Conservation (phyloP, 2,329 filamentous ascomycete genomes). For the Albophoma yamanashiensis region DNA sequence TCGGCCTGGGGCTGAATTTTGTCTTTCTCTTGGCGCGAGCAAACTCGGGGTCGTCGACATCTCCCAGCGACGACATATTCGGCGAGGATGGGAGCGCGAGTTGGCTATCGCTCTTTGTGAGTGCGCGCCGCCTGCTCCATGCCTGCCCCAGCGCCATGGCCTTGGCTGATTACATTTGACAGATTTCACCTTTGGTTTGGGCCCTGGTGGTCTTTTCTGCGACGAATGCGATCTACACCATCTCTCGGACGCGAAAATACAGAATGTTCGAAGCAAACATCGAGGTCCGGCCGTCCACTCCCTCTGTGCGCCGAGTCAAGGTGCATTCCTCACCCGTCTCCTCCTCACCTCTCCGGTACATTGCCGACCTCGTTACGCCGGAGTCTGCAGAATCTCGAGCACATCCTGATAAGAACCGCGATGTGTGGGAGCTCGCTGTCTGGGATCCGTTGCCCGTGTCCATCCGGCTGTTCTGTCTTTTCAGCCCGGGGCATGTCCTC, state of each 20-base stretch:
- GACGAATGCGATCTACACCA: conserved; percentile 71
- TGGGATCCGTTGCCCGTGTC: conserved; percentile 90
- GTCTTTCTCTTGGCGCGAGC: conserved; percentile 73
- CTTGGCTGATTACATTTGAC: conserved; percentile 4
- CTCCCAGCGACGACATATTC: conserved; percentile 71
- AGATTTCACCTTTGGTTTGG: conserved; percentile 66
- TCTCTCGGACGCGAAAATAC: conserved; percentile 74
- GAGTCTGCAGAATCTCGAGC: conserved; percentile 72
- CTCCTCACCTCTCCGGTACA: conserved; percentile 66
- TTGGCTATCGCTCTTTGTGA: conserved; percentile 50
- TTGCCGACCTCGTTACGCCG: conserved; percentile 56
- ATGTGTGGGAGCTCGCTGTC: conserved; percentile 90
- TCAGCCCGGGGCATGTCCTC: conserved; percentile 87
- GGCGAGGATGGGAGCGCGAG: conserved; percentile 54
- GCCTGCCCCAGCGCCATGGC: conserved; percentile 6
- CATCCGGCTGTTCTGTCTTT: conserved; percentile 74
- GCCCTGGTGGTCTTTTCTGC: conserved; percentile 55
- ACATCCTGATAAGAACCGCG: conserved; percentile 68
- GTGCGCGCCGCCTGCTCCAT: conserved; percentile 14
- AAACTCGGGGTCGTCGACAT: conserved; percentile 48
- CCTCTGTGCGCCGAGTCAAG: conserved; percentile 78
- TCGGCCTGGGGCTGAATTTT: conserved; percentile 70
- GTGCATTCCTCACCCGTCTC: conserved; percentile 74
- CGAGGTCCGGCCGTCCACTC: conserved; percentile 64
- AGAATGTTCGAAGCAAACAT: conserved; percentile 83